These are phyloP conservation scores for Aspergillus sp. DNA, from an alignment of 2,329 filamentous ascomycete species.

Conservation along the genomic window DNA sequence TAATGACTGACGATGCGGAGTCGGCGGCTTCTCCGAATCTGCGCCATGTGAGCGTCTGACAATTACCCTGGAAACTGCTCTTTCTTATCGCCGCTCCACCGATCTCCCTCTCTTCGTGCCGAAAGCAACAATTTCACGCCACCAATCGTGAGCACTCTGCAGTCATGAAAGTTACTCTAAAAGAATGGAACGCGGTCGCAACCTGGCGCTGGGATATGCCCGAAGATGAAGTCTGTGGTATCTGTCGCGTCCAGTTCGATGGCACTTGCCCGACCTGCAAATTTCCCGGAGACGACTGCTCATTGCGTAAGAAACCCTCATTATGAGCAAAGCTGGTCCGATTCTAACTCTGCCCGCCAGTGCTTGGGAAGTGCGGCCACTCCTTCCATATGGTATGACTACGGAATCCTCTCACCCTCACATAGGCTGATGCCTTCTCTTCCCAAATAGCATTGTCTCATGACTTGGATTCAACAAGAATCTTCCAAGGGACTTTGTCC, in stretches of 20 bases:
- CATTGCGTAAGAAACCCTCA: conserved; percentile 65
- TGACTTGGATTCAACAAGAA: conserved; percentile 87
- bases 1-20: conserved; percentile 14
- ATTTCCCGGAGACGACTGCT: conserved; percentile 95
- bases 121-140: not conserved
- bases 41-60: not conserved
- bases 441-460: conserved; percentile 75
- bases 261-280: conserved; percentile 97
- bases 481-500: conserved; percentile 90
- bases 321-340: not conserved
- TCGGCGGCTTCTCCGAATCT: conserved; percentile 6
- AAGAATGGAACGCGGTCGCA: conserved; percentile 88
- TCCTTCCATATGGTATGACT: conserved; percentile 87
- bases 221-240: conserved; percentile 96
- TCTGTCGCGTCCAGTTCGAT: conserved; percentile 97
- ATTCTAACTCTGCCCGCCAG: conserved; percentile 46
- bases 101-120: not conserved
- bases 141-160: not conserved
- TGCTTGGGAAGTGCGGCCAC: conserved; percentile 94
- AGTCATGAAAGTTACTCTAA: conserved; percentile 91
- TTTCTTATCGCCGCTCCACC: conserved; percentile 6
- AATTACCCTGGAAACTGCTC: not conserved
- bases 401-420: conserved; percentile 12
- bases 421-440: conserved; percentile 6
- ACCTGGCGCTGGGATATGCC: conserved; percentile 98